Conservation (phyloP, 352 stramenopile species). For the Pythium aquatile region DNA sequence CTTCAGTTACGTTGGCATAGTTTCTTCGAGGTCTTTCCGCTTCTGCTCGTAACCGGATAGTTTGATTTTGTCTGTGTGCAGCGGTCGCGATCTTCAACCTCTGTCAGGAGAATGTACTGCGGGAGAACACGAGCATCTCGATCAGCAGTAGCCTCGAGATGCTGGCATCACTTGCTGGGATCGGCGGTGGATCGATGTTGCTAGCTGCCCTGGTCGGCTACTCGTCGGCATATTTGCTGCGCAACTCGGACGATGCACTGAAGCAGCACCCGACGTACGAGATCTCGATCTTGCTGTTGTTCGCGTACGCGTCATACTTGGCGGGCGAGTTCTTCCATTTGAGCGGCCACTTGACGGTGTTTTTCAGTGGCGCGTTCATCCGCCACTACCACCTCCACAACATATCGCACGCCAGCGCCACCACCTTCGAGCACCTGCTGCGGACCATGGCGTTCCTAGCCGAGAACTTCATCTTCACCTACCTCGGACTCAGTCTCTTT, state of each 20-base stretch:
- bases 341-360: conserved; percentile 89
- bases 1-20: conserved; percentile 27
- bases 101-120: conserved; percentile 29
- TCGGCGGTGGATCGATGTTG: conserved; percentile 42
- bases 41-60: no score
- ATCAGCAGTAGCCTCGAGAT: conserved; percentile 17
- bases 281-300: conserved; percentile 71
- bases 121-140: conserved; percentile 30
- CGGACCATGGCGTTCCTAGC: conserved; percentile 39
- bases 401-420: conserved; percentile 30
- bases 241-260: conserved; percentile 38
- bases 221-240: conserved; percentile 37
- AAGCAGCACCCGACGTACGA: conserved; percentile 57
- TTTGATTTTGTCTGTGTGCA: conserved; percentile 9
- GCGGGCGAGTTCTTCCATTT: conserved; percentile 59
- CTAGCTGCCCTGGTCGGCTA: conserved; percentile 46
- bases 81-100: conserved; percentile 32
- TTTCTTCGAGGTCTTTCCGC: no score
- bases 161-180: conserved; percentile 25
- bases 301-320: conserved; percentile 73
- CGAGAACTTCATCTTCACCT: conserved; percentile 50
- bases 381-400: conserved; percentile 47
- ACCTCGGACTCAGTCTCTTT: conserved; percentile 40
- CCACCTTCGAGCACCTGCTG: conserved; percentile 38
- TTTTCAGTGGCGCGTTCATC: conserved; percentile 79